Evolutionary conservation across 306 rosid genomes (phyloP).

Genomic region (cucumber (Cucumis sativus)): DNA sequence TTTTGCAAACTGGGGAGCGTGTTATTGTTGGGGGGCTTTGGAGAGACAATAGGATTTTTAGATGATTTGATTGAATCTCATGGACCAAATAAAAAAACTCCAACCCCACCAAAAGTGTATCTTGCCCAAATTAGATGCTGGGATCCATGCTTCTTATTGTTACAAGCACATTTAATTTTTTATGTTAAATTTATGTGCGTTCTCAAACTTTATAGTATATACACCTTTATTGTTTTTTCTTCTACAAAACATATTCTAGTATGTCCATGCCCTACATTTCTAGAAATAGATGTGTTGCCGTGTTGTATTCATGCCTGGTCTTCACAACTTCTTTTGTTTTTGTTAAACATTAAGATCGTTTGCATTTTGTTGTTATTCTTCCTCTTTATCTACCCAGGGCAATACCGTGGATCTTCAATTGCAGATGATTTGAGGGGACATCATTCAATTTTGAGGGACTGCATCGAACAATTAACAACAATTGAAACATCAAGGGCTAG

Average conservation of each 20-base stretch:
- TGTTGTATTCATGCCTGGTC: not conserved
- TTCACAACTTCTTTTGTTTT: not conserved
- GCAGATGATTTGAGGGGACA: slow-evolving; percentile 75
- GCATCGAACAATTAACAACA: slow-evolving; percentile 63
- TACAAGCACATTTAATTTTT: too few species aligned
- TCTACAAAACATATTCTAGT: not conserved
- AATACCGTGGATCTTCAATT: slow-evolving; percentile 49
- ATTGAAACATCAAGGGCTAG: slow-evolving; percentile 67
- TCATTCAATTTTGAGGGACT: slow-evolving; percentile 49
- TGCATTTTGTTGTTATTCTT: slow-evolving; percentile 10
- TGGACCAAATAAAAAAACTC: too few species aligned
- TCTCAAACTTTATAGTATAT: too few species aligned
- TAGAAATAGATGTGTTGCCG: not conserved
- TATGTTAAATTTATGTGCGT: too few species aligned
- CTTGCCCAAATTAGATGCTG: too few species aligned
- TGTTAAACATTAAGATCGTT: slow-evolving; percentile 9
- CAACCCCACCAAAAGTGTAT: too few species aligned
- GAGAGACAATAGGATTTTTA: too few species aligned
- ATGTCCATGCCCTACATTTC: not conserved
- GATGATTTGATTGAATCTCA: too few species aligned
- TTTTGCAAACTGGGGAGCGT: too few species aligned
- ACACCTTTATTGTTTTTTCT: too few species aligned
- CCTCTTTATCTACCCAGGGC: slow-evolving; percentile 27
- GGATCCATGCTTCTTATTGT: too few species aligned
- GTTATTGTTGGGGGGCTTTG: too few species aligned